Conservation (phyloP, 441 rosid genomes). For the Sinapis alba region DNA sequence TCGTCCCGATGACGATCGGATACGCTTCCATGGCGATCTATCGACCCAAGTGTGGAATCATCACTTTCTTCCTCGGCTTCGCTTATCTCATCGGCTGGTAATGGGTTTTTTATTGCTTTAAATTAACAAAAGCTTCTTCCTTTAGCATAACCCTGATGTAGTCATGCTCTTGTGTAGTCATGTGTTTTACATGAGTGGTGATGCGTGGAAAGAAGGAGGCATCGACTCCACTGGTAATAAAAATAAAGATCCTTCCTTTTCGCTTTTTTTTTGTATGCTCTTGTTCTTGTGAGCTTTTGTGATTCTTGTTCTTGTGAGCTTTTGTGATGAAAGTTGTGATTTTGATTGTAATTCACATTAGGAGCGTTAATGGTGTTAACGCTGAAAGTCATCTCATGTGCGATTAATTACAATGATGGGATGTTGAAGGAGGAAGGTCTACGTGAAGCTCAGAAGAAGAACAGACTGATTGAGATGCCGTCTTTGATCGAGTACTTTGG, state of each 20-base stretch:
- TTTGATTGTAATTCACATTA: conserved; percentile 19
- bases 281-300: too few species aligned
- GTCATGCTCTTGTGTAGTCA: conserved; percentile 54
- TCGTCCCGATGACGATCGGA: conserved; percentile 77
- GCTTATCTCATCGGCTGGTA: conserved; percentile 90
- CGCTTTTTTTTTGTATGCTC: too few species aligned
- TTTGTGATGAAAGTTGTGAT: conserved; percentile 2
- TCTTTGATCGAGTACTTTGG: conserved; percentile 82
- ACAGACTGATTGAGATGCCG: conserved; percentile 64
- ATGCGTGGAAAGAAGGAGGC: conserved; percentile 99
- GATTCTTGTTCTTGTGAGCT: not conserved
- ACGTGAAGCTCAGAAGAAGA: conserved; percentile 78
- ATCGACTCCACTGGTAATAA: conserved; percentile 87
- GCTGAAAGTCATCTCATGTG: conserved; percentile 83
- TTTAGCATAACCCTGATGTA: conserved; percentile 4
- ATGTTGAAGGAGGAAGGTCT: conserved; percentile 74
- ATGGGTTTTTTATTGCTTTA: not conserved
- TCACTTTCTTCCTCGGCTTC: conserved; percentile 68
- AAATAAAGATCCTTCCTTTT: conserved; percentile 7
- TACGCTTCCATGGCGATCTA: conserved; percentile 71
- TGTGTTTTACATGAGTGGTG: conserved; percentile 97
- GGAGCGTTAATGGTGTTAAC: conserved; percentile 96
- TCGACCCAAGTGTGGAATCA: conserved; percentile 67
- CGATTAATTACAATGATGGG: conserved; percentile 84
- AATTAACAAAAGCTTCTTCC: not conserved